Evolutionary conservation across 345 rosid genomes (phyloP).

Genomic region (Boechera retrofracta): DNA sequence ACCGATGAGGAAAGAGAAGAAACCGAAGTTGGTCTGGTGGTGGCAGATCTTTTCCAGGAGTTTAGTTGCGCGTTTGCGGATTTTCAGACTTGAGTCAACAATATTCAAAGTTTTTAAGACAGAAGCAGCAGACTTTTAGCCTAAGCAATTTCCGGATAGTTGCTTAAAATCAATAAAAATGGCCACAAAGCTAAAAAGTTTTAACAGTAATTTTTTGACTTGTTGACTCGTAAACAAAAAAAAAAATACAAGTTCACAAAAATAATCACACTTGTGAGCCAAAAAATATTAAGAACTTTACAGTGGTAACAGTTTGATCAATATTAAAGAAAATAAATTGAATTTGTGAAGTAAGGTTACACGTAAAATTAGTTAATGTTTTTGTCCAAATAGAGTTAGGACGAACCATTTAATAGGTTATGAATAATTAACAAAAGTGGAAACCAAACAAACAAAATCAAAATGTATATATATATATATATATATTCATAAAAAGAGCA

Average conservation of each 20-base stretch:
- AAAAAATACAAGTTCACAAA: slow-evolving; percentile 22
- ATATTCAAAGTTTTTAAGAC: slow-evolving; percentile 41
- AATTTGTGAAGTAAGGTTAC: not conserved
- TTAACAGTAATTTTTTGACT: not conserved
- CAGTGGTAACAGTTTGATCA: not conserved
- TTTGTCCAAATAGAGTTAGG: not conserved
- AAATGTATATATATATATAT: not conserved
- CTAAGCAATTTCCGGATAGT: slow-evolving; percentile 39
- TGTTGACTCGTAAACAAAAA: not conserved
- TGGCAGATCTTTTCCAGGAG: slow-evolving; percentile 29
- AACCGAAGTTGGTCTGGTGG: slow-evolving; percentile 25
- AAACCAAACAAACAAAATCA: slow-evolving; percentile 15
- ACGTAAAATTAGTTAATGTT: not conserved
- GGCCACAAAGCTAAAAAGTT: not conserved
- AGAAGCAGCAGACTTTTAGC: slow-evolving; percentile 39
- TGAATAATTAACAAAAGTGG: slow-evolving; percentile 7
- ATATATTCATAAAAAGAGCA: slow-evolving; percentile 28
- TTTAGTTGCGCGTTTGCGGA: slow-evolving; percentile 30
- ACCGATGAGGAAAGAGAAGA: slow-evolving; percentile 30
- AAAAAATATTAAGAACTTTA: not conserved
- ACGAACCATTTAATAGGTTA: not conserved
- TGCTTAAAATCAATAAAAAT: slow-evolving; percentile 33
- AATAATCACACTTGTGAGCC: not conserved
- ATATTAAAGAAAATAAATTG: not conserved
- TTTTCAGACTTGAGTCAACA: slow-evolving; percentile 46